Evolutionary conservation across 106 monocot species (phyloP), one percentile per base, ranked within the genome.

Genomic region (Dendrobium nobile): DNA sequence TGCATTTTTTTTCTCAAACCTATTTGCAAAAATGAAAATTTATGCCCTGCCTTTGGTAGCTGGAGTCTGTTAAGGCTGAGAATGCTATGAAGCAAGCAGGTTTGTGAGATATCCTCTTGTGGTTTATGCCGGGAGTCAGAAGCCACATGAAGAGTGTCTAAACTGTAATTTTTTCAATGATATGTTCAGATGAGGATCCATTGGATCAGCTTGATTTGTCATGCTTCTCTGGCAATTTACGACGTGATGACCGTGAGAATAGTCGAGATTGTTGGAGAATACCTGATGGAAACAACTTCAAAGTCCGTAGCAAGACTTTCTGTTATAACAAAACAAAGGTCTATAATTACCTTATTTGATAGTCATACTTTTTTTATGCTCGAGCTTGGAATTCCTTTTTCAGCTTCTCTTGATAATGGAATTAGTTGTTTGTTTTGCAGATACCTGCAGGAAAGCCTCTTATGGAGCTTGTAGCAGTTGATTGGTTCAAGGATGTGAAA

Each of bases 401-500:
- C 81, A 82, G 18, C 5, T 74, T 70, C 24, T 79, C 48, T 41
- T 72, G 3, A 54, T 75, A 45, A 68, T 82, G 80, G 59, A 43
- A 73, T 77, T 27, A 17, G 65, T 64, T 79, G 8, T 41, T 45
- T 75, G 22, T 77, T 19, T 77, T 83, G 79, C 84, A 96, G 96
- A 86, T 90, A 88, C 95, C 89, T 79, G 95, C 92, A 77, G 98
- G 98, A 19, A 98, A 94, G 75, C 98, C 88, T 85, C 89, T 92
- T 24, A 98, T 98, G 98, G 87, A 95, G 67, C 92, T 98, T 79
- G 95, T 98, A 61, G 95, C 98, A 47, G 98, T 98, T 84, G 98
- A 98, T 85, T 98, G 98, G 98, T 90, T 98, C 43, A 98, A 95
- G 79, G 95, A 98, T 91, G 81, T 85, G 77, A 95, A 91, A 85